Conservation (phyloP, 768 basidiomycete species). For the Phaffia australis region DNA sequence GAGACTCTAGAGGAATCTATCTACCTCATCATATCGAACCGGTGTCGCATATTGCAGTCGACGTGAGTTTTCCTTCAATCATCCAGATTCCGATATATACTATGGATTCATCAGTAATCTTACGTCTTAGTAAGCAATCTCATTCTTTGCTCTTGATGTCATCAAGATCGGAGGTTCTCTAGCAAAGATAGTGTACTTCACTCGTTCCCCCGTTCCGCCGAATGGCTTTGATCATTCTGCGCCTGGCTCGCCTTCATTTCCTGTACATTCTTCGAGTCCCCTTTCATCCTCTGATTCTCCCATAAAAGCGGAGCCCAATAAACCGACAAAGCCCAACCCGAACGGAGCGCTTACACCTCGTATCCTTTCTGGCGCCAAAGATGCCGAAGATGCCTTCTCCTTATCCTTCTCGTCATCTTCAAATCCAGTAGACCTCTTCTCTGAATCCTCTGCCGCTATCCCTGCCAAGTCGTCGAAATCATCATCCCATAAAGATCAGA, state of each 20-base stretch:
- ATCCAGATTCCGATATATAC: background rate
- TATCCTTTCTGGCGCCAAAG: slow-evolving; percentile 48
- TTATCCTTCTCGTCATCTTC: too few relatives aligned
- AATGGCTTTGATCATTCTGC: slow-evolving; percentile 12
- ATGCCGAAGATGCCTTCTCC: background rate
- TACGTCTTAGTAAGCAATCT: slow-evolving; percentile 16
- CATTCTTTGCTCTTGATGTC: slow-evolving; percentile 25
- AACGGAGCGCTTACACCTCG: slow-evolving; percentile 76
- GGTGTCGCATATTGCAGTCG: slow-evolving; percentile 92
- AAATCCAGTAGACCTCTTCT: too few relatives aligned
- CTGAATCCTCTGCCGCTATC: too few relatives aligned
- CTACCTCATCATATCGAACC: slow-evolving; percentile 96
- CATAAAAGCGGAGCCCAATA: slow-evolving; percentile 15
- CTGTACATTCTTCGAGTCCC: slow-evolving; percentile 21
- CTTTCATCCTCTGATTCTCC: slow-evolving; percentile 30
- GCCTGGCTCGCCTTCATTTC: slow-evolving; percentile 26
- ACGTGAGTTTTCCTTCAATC: slow-evolving; percentile 50
- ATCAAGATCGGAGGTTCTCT: slow-evolving; percentile 86
- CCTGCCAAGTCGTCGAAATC: background rate
- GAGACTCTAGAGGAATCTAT: slow-evolving; percentile 93
- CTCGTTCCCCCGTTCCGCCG: slow-evolving; percentile 55
- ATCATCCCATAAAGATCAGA: slow-evolving; percentile 1
- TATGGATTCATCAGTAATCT: background rate
- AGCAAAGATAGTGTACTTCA: slow-evolving; percentile 97
- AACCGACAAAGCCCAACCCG: slow-evolving; percentile 38